Evolutionary conservation across 2,329 filamentous ascomycete genomes (phyloP).

Genomic region (Alternaria hordeiaustralica): DNA sequence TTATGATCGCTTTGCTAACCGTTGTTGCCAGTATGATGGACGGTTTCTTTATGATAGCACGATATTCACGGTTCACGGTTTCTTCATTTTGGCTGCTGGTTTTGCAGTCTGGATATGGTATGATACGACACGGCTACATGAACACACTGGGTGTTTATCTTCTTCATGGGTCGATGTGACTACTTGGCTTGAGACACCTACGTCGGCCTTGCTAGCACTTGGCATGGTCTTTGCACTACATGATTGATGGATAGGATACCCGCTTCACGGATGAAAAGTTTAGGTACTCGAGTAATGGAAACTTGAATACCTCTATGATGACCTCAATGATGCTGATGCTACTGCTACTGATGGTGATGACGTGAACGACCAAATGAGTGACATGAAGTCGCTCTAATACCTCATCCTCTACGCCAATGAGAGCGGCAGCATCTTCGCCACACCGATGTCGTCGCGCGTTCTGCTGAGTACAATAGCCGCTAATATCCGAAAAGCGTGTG

Average conservation of each 20-base stretch:
- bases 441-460: rapidly evolving
- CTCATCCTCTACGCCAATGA: neutral
- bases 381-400: neutral
- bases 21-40: neutral
- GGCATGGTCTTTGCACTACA: neutral
- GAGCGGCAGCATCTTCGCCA: rapidly evolving
- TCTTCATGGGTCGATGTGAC: neutral
- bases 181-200: neutral
- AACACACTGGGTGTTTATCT: neutral
- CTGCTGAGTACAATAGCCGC: rapidly evolving
- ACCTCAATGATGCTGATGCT: neutral
- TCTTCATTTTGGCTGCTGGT: neutral
- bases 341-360: neutral
- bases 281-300: neutral
- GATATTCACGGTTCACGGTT: neutral
- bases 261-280: neutral
- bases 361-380: rapidly evolving
- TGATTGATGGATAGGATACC: neutral
- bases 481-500: neutral
- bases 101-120: neutral
- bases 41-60: neutral
- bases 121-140: neutral
- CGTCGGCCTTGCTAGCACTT: neutral
- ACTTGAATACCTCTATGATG: neutral
- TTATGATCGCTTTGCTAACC: neutral